Evolutionary conservation across 2,329 filamentous ascomycete genomes (phyloP).

Genomic region (Pezicula rhizophila): DNA sequence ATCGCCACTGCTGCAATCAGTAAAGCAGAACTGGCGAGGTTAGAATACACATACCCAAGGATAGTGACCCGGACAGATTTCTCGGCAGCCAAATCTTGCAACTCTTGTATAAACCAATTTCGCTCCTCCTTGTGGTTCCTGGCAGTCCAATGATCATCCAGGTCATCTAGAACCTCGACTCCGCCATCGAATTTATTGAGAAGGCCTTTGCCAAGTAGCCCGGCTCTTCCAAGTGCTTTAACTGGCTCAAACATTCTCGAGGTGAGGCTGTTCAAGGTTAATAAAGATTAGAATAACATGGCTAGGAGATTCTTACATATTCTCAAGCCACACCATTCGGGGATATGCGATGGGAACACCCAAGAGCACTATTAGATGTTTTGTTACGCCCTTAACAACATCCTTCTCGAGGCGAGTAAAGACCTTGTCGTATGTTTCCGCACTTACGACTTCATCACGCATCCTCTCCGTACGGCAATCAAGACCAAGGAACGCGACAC

Average conservation of each 20-base stretch:
- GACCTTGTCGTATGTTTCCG: conserved; percentile 77
- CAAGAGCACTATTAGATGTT: conserved; percentile 82
- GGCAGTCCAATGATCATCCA: conserved; percentile 97
- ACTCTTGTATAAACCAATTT: conserved; percentile 77
- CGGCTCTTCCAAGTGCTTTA: conserved; percentile 79
- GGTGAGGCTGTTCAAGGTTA: conserved; percentile 56
- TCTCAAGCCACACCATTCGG: conserved; percentile 67
- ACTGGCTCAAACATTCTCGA: conserved; percentile 82
- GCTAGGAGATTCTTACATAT: conserved; percentile 45
- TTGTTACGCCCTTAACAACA: conserved; percentile 75
- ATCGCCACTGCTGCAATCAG: conserved; percentile 60
- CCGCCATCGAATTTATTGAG: conserved; percentile 88
- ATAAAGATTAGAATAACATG: conserved; percentile 8
- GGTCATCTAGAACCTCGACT: conserved; percentile 83
- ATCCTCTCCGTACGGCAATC: conserved; percentile 90
- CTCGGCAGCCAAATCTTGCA: conserved; percentile 88
- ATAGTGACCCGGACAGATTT: conserved; percentile 91
- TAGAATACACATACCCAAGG: conserved; percentile 49
- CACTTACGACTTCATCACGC: conserved; percentile 71
- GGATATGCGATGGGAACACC: conserved; percentile 82
- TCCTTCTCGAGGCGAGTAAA: conserved; percentile 82
- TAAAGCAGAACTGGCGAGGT: not conserved
- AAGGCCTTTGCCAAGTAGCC: conserved; percentile 68
- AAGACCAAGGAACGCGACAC: conserved; percentile 75
- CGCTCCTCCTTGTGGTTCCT: conserved; percentile 91